Evolutionary conservation across 2,329 filamentous ascomycete genomes (phyloP).

Genomic region (Bipolaris zeicola): DNA sequence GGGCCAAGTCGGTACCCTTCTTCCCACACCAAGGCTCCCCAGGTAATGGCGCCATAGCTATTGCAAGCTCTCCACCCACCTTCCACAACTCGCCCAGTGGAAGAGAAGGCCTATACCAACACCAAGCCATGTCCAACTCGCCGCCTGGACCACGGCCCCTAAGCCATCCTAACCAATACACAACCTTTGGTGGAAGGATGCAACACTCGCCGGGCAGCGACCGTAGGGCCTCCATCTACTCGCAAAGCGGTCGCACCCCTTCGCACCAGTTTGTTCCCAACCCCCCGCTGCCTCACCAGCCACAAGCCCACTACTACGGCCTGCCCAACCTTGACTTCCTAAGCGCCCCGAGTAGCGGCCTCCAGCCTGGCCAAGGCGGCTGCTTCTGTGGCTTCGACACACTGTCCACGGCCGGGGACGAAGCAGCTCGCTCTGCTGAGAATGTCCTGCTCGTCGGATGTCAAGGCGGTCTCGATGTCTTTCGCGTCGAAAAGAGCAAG

Average conservation of each 20-base stretch:
- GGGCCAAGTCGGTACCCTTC: conserved; percentile 53
- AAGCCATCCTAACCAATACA: conserved; percentile 55
- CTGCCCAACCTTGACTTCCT: conserved; percentile 73
- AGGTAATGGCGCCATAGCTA: conserved; percentile 49
- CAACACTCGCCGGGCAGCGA: conserved; percentile 45
- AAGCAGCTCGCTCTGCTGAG: conserved; percentile 54
- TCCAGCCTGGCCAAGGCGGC: conserved; percentile 69
- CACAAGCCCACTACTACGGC: conserved; percentile 78
- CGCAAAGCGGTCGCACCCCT: conserved; percentile 50
- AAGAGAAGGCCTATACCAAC: conserved; percentile 41
- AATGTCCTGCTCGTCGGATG: conserved; percentile 78
- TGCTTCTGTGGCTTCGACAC: conserved; percentile 84
- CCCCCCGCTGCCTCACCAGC: conserved; percentile 74
- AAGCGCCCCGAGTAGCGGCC: conserved; percentile 53
- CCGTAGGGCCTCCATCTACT: conserved; percentile 60
- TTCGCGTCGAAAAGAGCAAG: conserved; percentile 73
- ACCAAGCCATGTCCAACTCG: conserved; percentile 49
- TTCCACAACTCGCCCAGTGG: conserved; percentile 43
- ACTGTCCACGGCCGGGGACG: conserved; percentile 57
- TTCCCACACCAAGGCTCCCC: conserved; percentile 51
- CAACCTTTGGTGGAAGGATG: conserved; percentile 49
- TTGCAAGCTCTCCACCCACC: conserved; percentile 54
- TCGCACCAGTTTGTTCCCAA: conserved; percentile 56
- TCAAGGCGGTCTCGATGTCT: conserved; percentile 79
- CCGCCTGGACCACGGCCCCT: conserved; percentile 46